phyloP scores from a whole-genome alignment of 805 yeast species.

The Candida silvicultrix region DNA sequence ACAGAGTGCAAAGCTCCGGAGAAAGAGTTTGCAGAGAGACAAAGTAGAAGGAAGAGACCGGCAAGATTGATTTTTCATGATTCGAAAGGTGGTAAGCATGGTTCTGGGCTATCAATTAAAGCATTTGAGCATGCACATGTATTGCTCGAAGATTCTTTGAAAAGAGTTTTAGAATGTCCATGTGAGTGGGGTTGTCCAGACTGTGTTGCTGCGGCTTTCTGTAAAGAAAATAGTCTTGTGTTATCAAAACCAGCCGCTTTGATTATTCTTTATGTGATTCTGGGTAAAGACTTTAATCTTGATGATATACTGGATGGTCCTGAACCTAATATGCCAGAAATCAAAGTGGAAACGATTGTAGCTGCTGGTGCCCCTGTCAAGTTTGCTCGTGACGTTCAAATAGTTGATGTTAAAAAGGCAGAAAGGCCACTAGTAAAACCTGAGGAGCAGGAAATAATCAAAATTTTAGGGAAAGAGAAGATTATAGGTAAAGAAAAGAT shows the following conservation, averaged over 20 bases:
- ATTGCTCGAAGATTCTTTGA: slow-evolving; percentile 53
- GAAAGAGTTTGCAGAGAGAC: slow-evolving; percentile 81
- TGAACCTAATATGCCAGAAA: slow-evolving; percentile 66
- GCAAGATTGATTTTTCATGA: slow-evolving; percentile 84
- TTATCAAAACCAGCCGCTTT: slow-evolving; percentile 83
- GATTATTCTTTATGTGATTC: slow-evolving; percentile 55
- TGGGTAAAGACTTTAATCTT: slow-evolving; percentile 46
- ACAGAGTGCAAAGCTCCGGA: slow-evolving; percentile 98
- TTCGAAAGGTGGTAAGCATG: slow-evolving; percentile 71
- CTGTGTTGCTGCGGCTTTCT: slow-evolving; percentile 79
- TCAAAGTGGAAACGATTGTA: slow-evolving; percentile 61
- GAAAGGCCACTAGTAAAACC: slow-evolving; percentile 9
- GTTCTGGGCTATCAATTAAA: slow-evolving; percentile 74
- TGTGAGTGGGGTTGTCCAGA: slow-evolving; percentile 68
- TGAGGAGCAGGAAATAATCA: slow-evolving; percentile 9
- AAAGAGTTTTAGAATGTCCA: slow-evolving; percentile 55
- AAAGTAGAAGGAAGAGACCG: slow-evolving; percentile 70
- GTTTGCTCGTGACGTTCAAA: slow-evolving; percentile 54
- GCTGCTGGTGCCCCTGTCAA: slow-evolving; percentile 50
- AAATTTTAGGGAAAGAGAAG: too few relatives aligned
- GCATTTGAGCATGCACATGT: slow-evolving; percentile 75
- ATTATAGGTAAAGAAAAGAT: slow-evolving; percentile 14
- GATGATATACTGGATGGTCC: slow-evolving; percentile 59
- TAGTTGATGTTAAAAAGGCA: slow-evolving; percentile 34
- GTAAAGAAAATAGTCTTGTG: slow-evolving; percentile 78